Base-by-base conservation (phyloP, 148 eudicot species). In the Drosera capensis region DNA sequence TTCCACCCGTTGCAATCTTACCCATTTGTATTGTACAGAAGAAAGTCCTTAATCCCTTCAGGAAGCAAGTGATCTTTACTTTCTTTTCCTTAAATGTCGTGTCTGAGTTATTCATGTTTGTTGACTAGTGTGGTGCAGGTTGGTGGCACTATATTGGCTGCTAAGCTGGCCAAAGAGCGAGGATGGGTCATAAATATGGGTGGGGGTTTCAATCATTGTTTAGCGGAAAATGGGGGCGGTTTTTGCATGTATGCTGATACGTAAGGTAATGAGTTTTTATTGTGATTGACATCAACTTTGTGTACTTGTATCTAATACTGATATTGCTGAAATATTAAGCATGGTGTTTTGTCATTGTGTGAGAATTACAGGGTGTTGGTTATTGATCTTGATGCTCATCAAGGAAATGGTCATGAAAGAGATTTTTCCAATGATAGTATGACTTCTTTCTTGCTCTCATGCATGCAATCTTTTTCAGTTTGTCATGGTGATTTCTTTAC, bases 131-230 rank as follows among this genome's bases (percentile, higher is more conserved):
- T 53, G 6, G 14, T 25, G 15, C n/a, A 88, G 97, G 92, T 88
- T 18, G 97, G 97, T 54, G 97, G 97, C 40, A 77, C 83, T 43
- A 51, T 88, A 49, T 62, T 88, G 50, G 92, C 94, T 43, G 94
- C 81, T 48, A 83, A 88, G 70, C 79, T 88, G 50, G 97, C 97
- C 7, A 83, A 72, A 58, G 97, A 88, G 57, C 66, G 74, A 48
- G 97, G 97, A 34, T 83, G 94, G 90, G 94, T 94, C 46, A 83
- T 88, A 45, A 88, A 88, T 71, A 82, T 83, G 29, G 97, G 97
- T 25, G 97, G 97, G 55, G 97, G 97, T 15, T 88, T 88, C 54
- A 94, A 88, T 71, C 97, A 83, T 29, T 88, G 97, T 65, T 88
- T 71, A 56, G 92, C 86, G 20, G 60, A 69, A 21, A 63, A 63